Base-by-base conservation (phyloP, 2,329 filamentous ascomycete genomes). In the Lachnellula cervina region DNA sequence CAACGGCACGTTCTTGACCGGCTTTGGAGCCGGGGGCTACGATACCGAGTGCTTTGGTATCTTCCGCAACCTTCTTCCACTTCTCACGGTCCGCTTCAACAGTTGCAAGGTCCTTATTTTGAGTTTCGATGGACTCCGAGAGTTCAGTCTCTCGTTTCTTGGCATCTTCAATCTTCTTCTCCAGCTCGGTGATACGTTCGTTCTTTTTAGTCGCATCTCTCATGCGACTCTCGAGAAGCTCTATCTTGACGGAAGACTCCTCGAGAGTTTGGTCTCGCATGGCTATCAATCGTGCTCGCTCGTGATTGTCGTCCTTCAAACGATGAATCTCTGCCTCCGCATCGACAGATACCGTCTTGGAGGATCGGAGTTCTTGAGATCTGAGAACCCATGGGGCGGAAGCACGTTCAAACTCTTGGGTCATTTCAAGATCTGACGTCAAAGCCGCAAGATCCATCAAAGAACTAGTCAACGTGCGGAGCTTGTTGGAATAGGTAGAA, bases 161-260 rank as follows among this genome's bases (percentile, higher is more conserved):
- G 25, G 80, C 76, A 17, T 77, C 73, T 49, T 79, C 77, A 23
- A 88, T 76, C 64, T 79, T 75, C 35, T 73, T 73, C 70, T 90
- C 87, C 13, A 90, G 77, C 52, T 84, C 82, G 19, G 77, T 76
- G 62, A 90, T 88, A 51, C 80, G 80, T 50, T 84, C 82, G 14
- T 88, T 83, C 72, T 93, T 92, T 69, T 88, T 84, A 61, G 85
- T 84, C 5, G 89, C 89, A 67, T 95, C 91, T 56, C 86, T 84
- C 86, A 94, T 92, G 55, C 90, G 81, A 7, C 89, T 89, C 71
- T 96, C 89, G 38, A 97, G 83, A 42, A 94, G 89, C 72, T 97
- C 93, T 63, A 97, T 96, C 71, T 94, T 92, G 63, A 97, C 87
- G n/a, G 87, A 82, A 23, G 89, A 81, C 56, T 95, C 93, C 70